phyloP scores from a whole-genome alignment of 1,284 basidiomycete species.

The Trichosporon inkin region DNA sequence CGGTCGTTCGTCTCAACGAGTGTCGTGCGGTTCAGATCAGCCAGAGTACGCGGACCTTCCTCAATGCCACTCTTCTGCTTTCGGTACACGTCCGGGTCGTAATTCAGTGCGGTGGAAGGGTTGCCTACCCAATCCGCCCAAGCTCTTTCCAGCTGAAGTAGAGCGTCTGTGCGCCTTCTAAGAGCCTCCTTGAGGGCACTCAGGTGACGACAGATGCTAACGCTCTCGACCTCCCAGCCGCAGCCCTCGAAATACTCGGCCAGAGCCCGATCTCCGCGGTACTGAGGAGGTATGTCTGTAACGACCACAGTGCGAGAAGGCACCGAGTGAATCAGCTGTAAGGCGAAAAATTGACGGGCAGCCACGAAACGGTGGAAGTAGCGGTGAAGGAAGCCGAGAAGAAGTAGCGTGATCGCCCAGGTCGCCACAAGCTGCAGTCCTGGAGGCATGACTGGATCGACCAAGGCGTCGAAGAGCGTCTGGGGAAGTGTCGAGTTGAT shows the following conservation, averaged over 20 bases:
- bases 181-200: conserved; percentile 67
- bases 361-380: conserved; percentile 87
- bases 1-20: neutral
- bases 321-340: conserved; percentile 90
- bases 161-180: conserved; percentile 69
- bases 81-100: conserved; percentile 38
- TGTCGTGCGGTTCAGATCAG: neutral
- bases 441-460: conserved; percentile 77
- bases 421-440: conserved; percentile 86
- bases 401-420: conserved; percentile 82
- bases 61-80: conserved; percentile 5
- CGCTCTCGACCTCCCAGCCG: conserved; percentile 55
- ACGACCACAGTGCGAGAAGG: conserved; percentile 89
- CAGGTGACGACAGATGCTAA: conserved; percentile 82
- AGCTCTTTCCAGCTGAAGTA: conserved; percentile 71
- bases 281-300: conserved; percentile 71
- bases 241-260: conserved; percentile 87
- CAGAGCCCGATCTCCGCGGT: conserved; percentile 76
- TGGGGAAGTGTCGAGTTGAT: neutral
- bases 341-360: conserved; percentile 85
- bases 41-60: neutral
- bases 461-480: conserved; percentile 62
- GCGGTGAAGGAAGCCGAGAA: conserved; percentile 77
- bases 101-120: conserved; percentile 60
- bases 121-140: conserved; percentile 93